Base-by-base conservation (phyloP, 805 yeast species). In the Metschnikowia henanensis region DNA sequence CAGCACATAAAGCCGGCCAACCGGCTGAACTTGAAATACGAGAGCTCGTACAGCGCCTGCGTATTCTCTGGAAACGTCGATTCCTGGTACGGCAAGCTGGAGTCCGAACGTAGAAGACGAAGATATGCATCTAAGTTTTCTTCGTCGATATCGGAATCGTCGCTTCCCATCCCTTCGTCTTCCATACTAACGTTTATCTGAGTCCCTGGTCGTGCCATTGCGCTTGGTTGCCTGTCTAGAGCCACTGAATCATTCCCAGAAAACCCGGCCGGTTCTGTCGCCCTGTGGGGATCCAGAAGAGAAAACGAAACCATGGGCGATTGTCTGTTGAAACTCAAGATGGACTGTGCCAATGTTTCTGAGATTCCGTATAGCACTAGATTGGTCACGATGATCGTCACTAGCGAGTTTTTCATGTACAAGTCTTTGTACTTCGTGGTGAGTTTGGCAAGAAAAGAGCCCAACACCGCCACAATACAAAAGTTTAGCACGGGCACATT, bases 331-430 rank as follows among this genome's bases (percentile, higher is more conserved):
- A 59, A 69, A 35, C 66, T 47, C 20, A 66, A 57, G 4, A 89
- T 70, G 3, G 85, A 75, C 62, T 92, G 98, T 0, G 98, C 98
- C 49, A 91, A 60, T 0, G 91, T 80, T 60, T 92, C 98, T 0
- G 97, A 90, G n/a, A 89, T 81, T 0, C 96, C 97, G 61, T 82
- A 87, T 5, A 92, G 69, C 4, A 91, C 81, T 22, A 87, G 65
- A 58, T 92, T 92, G 1, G 97, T 84, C 19, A 83, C 78, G 46
- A 88, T 77, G 29, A 90, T 87, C 13, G 97, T 88, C n/a, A 84
- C 61, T 23, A 89, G 64, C 1, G 94, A 82, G 37, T 81, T 79
- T 45, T 67, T 72, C 47, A 77, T 75, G 61, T 90, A 90, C 43
- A 84, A 57, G 7, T 67, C 69, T 39, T 80, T 80, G 57, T 84